phyloP scores from a whole-genome alignment of 225 moss, liverwort and hornwort genomes.

The Lunularia cruciata region DNA sequence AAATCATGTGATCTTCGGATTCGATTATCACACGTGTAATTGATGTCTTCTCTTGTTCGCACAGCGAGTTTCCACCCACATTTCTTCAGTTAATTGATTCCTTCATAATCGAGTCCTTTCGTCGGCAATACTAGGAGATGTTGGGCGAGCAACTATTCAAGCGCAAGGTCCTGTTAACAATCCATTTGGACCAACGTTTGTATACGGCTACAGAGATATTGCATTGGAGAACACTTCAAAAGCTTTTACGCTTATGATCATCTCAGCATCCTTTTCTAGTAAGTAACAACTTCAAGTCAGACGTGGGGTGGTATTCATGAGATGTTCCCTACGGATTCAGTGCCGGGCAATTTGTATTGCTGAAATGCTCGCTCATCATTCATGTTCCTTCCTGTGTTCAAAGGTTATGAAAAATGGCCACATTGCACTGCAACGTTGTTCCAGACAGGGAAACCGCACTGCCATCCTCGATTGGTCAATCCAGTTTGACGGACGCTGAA shows the following conservation, averaged over 20 bases:
- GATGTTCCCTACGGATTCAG: background rate
- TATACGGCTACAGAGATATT: constrained; percentile 21
- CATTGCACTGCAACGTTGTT: constrained; percentile 6
- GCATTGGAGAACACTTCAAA: constrained; percentile 13
- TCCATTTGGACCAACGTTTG: constrained; percentile 24
- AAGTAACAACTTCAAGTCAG: background rate
- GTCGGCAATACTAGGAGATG: constrained; percentile 17
- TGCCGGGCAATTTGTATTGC: background rate
- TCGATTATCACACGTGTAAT: too few species aligned
- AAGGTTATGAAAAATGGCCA: constrained; percentile 16
- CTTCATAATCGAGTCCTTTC: background rate
- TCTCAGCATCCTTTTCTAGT: background rate
- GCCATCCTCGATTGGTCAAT: background rate
- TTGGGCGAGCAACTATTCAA: constrained; percentile 22
- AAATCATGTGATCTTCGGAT: too few species aligned
- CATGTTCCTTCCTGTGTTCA: too few species aligned
- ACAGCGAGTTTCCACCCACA: too few species aligned
- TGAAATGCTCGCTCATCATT: too few species aligned
- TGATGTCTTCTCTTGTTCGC: too few species aligned
- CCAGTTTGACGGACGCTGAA: too few species aligned
- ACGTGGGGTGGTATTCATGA: too few species aligned
- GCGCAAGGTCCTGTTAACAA: constrained; percentile 20
- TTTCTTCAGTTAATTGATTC: too few species aligned
- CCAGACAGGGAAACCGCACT: background rate
- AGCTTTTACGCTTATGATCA: background rate